Evolutionary conservation across 495 filamentous ascomycete genomes (phyloP).

Genomic region (Coniosporium apollinis): DNA sequence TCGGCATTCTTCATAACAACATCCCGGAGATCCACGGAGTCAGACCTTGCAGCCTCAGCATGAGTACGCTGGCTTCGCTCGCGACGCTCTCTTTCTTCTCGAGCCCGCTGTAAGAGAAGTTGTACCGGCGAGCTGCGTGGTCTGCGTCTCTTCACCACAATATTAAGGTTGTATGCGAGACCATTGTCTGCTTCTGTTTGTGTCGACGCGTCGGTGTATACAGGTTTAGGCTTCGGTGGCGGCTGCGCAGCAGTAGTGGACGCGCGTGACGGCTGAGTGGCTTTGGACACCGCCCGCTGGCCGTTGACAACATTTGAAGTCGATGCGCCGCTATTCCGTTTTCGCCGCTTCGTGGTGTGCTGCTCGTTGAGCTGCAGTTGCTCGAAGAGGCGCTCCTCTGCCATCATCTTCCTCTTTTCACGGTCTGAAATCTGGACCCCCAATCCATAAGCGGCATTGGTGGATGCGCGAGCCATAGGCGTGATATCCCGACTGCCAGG

Average conservation of each 20-base stretch:
- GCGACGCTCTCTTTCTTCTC: too few relatives aligned
- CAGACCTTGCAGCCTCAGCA: too few relatives aligned
- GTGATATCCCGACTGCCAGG: constrained; percentile 70
- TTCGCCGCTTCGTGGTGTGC: constrained; percentile 38
- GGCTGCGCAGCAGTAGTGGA: neutral
- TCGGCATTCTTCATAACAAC: too few relatives aligned
- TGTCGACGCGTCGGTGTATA: constrained; percentile 12
- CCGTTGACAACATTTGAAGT: constrained; percentile 6
- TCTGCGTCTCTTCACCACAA: too few relatives aligned
- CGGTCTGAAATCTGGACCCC: constrained; percentile 60
- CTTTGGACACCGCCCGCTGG: neutral
- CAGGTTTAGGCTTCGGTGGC: constrained; percentile 5
- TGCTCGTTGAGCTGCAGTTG: constrained; percentile 45
- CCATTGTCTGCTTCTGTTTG: constrained; percentile 11
- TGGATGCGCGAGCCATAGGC: constrained; percentile 38
- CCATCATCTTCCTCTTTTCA: constrained; percentile 74
- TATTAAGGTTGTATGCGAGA: too few relatives aligned
- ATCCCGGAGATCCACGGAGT: too few relatives aligned
- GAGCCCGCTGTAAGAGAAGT: neutral
- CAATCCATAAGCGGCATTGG: constrained; percentile 27
- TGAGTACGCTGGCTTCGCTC: too few relatives aligned
- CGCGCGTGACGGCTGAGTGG: constrained; percentile 1
- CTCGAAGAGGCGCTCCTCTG: constrained; percentile 60
- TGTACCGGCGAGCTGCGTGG: too few relatives aligned
- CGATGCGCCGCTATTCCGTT: constrained; percentile 42